phyloP scores from a whole-genome alignment of 768 basidiomycete species.

The Fomitopsis serialis region DNA sequence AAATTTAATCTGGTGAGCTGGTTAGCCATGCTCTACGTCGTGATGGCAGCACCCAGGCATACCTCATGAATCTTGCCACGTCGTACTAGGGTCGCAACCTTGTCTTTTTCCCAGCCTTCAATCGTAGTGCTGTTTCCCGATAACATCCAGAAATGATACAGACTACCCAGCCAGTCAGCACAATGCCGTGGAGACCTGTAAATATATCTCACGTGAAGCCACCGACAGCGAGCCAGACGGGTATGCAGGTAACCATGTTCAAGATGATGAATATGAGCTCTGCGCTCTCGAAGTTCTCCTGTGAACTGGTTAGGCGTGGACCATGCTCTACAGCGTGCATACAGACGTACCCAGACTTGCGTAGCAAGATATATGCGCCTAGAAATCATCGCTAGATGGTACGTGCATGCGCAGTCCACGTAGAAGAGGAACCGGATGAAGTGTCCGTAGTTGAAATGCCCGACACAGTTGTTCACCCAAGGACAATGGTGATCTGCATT shows the following conservation, averaged over 20 bases:
- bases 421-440: slow-evolving; percentile 90
- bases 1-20: slow-evolving; percentile 63
- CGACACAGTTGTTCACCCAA: slow-evolving; percentile 94
- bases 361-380: slow-evolving; percentile 49
- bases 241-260: slow-evolving; percentile 82
- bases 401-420: slow-evolving; percentile 85
- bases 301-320: background rate
- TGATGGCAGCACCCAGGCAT: slow-evolving; percentile 1
- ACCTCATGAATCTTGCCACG: slow-evolving; percentile 84
- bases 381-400: slow-evolving; percentile 83
- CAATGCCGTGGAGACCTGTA: background rate
- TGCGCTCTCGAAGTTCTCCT: slow-evolving; percentile 63
- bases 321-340: background rate
- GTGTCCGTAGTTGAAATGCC: slow-evolving; percentile 84
- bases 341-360: slow-evolving; percentile 1
- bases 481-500: slow-evolving; percentile 81
- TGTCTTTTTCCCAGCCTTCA: slow-evolving; percentile 98
- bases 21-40: background rate
- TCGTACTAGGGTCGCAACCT: slow-evolving; percentile 77
- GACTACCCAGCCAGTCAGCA: slow-evolving; percentile 34
- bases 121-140: slow-evolving; percentile 88
- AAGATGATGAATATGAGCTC: slow-evolving; percentile 84
- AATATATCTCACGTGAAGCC: slow-evolving; percentile 65
- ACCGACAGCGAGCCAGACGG: slow-evolving; percentile 84
- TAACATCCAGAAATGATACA: slow-evolving; percentile 84